These are phyloP conservation scores for Moricandia arvensis DNA, from an alignment of 345 rosid genomes.

Conservation along the genomic window DNA sequence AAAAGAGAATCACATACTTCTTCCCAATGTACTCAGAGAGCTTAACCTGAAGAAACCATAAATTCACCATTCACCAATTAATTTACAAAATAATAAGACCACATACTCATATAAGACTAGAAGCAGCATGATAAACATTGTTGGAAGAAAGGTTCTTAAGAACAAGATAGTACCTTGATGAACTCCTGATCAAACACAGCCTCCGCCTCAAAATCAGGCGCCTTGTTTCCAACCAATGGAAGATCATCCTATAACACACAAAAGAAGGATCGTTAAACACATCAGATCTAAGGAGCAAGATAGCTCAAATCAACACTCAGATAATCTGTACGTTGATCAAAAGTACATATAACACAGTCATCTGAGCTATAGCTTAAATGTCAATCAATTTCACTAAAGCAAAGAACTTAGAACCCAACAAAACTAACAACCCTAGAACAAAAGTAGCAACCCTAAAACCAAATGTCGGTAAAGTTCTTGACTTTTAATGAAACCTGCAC, in stretches of 20 bases:
- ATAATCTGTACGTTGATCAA: neutral
- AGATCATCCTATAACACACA: slow-evolving; percentile 50
- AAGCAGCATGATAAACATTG: neutral
- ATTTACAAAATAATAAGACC: neutral
- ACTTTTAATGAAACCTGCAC: neutral
- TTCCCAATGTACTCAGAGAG: neutral
- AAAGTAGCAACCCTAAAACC: neutral
- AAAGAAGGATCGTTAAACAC: neutral
- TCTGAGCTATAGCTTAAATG: neutral
- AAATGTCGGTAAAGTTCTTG: neutral
- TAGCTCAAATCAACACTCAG: neutral
- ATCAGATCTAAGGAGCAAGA: neutral
- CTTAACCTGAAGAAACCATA: neutral
- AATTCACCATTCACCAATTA: neutral
- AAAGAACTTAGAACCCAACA: neutral
- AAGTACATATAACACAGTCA: neutral
- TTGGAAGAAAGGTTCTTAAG: neutral
- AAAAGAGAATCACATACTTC: neutral
- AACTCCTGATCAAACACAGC: slow-evolving; percentile 97
- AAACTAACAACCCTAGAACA: neutral
- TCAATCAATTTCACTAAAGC: neutral
- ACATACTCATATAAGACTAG: neutral
- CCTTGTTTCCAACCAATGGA: slow-evolving; percentile 85
- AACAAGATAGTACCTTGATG: slow-evolving; percentile 51
- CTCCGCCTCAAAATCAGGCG: slow-evolving; percentile 96